These are phyloP conservation scores for Gossypium thurberi DNA, from an alignment of 345 rosid species.

Conservation along the genomic window DNA sequence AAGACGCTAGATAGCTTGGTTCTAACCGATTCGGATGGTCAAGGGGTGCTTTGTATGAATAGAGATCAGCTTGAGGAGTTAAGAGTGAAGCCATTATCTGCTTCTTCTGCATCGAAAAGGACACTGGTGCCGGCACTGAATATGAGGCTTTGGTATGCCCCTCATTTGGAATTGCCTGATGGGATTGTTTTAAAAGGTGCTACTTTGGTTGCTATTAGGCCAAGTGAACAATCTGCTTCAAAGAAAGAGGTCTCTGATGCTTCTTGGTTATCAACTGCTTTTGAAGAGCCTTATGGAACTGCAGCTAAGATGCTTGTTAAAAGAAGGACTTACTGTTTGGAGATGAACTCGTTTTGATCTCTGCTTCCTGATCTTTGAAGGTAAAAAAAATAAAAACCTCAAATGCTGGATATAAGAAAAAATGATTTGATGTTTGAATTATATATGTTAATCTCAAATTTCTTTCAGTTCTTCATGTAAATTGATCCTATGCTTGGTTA, in stretches of 20 bases:
- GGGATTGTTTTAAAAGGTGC: conserved; percentile 86
- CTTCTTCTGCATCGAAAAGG: conserved; percentile 91
- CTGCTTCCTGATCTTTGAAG: conserved; percentile 7
- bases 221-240: conserved; percentile 52
- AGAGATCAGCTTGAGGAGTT: conserved; percentile 88
- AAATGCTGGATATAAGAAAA: neutral
- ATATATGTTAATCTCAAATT: neutral
- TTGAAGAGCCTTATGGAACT: conserved; percentile 78
- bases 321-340: conserved; percentile 89
- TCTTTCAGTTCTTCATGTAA: neutral
- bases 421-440: neutral
- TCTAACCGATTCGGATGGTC: conserved; percentile 76
- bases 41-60: conserved; percentile 90
- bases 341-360: conserved; percentile 92
- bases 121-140: conserved; percentile 86
- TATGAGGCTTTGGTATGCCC: conserved; percentile 98
- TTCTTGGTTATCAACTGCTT: conserved; percentile 73
- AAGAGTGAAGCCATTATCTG: conserved; percentile 80
- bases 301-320: conserved; percentile 88
- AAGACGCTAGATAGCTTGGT: conserved; percentile 79
- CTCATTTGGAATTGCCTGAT: conserved; percentile 66
- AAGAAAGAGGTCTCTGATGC: conserved; percentile 66
- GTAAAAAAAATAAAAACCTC: conserved; percentile 16
- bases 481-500: neutral
- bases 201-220: conserved; percentile 88